Evolutionary conservation across 1,284 basidiomycete species (phyloP).

Genomic region (Ceratobasidium sp.): DNA sequence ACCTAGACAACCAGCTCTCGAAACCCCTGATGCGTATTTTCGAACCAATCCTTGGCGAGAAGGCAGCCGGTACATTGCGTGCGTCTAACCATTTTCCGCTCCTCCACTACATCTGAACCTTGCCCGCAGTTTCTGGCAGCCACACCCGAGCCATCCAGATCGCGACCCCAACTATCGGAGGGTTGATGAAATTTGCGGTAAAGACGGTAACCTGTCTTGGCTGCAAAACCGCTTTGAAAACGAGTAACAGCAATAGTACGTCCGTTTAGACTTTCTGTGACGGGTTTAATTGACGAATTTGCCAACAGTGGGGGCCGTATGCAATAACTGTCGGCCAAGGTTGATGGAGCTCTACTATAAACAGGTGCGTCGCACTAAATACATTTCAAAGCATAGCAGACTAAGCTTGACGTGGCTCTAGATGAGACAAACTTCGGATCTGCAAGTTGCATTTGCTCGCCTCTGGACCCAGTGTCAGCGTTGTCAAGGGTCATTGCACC

Average conservation of each 20-base stretch:
- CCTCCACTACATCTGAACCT: conserved; percentile 39
- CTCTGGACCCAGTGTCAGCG: conserved; percentile 98
- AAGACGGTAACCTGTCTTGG: conserved; percentile 94
- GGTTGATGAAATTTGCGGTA: conserved; percentile 97
- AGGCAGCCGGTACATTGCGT: conserved; percentile 85
- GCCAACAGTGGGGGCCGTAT: conserved; percentile 84
- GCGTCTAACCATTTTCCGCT: conserved; percentile 57
- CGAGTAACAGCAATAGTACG: conserved; percentile 80
- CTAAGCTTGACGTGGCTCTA: neutral
- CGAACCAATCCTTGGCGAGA: conserved; percentile 93
- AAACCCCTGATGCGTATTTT: conserved; percentile 97
- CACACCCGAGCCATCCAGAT: conserved; percentile 95
- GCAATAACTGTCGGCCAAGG: conserved; percentile 88
- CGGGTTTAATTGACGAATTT: conserved; percentile 32
- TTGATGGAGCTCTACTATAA: conserved; percentile 93
- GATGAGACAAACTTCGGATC: conserved; percentile 75
- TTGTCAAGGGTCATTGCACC: conserved; percentile 95
- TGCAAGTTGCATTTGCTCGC: conserved; percentile 91
- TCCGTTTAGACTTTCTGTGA: conserved; percentile 41
- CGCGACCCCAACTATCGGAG: conserved; percentile 93
- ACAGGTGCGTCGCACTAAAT: conserved; percentile 66
- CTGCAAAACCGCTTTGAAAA: conserved; percentile 87
- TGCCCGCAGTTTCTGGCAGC: conserved; percentile 83
- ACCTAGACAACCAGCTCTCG: conserved; percentile 95
- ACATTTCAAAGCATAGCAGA: neutral